Evolutionary conservation across 1,284 basidiomycete genomes (phyloP).

Genomic region (Tremellales sp.): DNA sequence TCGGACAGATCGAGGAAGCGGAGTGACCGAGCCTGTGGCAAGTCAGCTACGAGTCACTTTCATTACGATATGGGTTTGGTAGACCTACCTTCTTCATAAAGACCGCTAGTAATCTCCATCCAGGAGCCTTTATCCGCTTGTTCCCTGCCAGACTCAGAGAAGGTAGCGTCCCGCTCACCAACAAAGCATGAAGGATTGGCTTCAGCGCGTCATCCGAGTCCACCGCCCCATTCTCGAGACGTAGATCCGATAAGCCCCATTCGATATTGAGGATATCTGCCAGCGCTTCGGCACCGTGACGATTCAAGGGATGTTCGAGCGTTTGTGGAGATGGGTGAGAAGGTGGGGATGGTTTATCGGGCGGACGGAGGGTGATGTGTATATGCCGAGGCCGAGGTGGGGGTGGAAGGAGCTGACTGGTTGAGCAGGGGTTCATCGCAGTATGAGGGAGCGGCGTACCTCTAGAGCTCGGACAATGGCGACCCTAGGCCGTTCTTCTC

Average conservation of each 20-base stretch:
- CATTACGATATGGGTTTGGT: not conserved
- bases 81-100: conserved; percentile 65
- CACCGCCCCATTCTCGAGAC: conserved; percentile 68
- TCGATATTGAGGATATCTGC: conserved; percentile 85
- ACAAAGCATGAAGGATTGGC: conserved; percentile 81
- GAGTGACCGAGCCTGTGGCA: conserved; percentile 61
- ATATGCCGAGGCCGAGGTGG: conserved; percentile 32
- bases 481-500: conserved; percentile 61
- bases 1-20: conserved; percentile 86
- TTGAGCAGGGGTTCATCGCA: not conserved
- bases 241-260: conserved; percentile 78
- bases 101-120: conserved; percentile 76
- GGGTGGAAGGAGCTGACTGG: conserved; percentile 21
- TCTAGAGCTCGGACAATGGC: conserved; percentile 65
- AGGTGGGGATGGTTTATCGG: conserved; percentile 12
- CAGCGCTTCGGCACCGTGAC: conserved; percentile 67
- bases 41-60: not conserved
- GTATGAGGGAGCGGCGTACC: conserved; percentile 50
- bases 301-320: conserved; percentile 57
- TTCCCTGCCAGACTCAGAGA: conserved; percentile 86
- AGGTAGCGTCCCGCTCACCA: conserved; percentile 76
- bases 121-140: conserved; percentile 67
- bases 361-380: conserved; percentile 27
- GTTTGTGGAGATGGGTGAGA: conserved; percentile 15
- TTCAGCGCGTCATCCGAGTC: conserved; percentile 79